Evolutionary conservation across 2,329 filamentous ascomycete species (phyloP).

Genomic region (Clarireedia paspali): DNA sequence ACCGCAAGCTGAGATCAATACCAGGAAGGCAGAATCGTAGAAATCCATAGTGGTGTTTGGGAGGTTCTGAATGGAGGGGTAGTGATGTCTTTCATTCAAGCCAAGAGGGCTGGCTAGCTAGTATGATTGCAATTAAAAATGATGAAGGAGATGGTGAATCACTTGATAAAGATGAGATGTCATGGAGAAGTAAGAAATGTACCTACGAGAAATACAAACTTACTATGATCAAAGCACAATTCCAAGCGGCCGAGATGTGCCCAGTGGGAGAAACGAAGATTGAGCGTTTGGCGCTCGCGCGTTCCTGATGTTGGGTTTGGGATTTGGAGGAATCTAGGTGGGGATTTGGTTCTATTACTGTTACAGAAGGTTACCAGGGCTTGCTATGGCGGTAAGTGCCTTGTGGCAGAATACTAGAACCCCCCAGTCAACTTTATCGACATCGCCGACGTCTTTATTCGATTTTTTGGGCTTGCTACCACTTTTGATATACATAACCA

Average conservation of each 20-base stretch:
- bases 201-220: neutral
- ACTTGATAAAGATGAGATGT: neutral
- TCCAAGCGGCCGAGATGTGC: slow-evolving; percentile 10
- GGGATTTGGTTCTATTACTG: no score
- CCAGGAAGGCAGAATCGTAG: slow-evolving; percentile 21
- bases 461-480: neutral
- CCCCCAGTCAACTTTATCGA: neutral
- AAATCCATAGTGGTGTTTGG: slow-evolving; percentile 18
- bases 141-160: neutral
- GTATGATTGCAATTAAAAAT: neutral
- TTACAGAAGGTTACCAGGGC: no score
- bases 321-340: neutral
- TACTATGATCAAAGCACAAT: slow-evolving; percentile 2
- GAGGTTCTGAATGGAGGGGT: neutral
- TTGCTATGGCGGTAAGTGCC: no score
- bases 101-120: no score
- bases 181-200: neutral
- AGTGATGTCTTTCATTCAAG: no score
- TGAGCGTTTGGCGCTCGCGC: no score
- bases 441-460: neutral
- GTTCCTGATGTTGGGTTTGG: neutral
- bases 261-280: neutral
- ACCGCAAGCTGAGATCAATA: slow-evolving; percentile 21
- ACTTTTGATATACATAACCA: slow-evolving; percentile 7
- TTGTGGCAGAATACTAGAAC: neutral